Evolutionary conservation across 352 stramenopile species (phyloP).

Genomic region (Peronosclerospora sorghi): DNA sequence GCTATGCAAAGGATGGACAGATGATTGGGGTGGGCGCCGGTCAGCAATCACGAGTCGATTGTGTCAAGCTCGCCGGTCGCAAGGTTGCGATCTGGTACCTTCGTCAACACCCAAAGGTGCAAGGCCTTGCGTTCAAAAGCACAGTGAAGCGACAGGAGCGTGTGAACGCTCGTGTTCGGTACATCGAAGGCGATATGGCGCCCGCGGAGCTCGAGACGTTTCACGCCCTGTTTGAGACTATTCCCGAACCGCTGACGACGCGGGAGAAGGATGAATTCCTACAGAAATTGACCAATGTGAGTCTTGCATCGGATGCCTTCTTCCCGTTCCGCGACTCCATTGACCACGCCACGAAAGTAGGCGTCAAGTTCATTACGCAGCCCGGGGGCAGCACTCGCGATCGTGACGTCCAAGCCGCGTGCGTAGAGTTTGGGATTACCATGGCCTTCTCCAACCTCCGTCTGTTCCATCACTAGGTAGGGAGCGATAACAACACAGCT

Average conservation of each 20-base stretch:
- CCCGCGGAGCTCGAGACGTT: constrained; percentile 91
- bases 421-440: constrained; percentile 97
- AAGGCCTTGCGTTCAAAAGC: constrained; percentile 93
- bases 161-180: constrained; percentile 98
- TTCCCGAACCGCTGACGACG: constrained; percentile 89
- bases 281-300: constrained; percentile 79
- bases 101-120: constrained; percentile 95
- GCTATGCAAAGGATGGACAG: constrained; percentile 98
- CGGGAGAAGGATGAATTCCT: constrained; percentile 95
- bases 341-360: constrained; percentile 92
- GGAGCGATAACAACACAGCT: constrained; percentile 5
- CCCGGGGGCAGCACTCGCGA: constrained; percentile 82
- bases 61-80: constrained; percentile 96
- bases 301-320: constrained; percentile 98
- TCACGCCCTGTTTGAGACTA: constrained; percentile 90
- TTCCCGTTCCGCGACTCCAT: constrained; percentile 99
- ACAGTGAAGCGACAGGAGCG: constrained; percentile 97
- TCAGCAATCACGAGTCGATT: constrained; percentile 98
- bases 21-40: constrained; percentile 99
- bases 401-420: constrained; percentile 89
- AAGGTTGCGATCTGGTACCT: constrained; percentile 98
- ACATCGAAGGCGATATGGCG: constrained; percentile 99
- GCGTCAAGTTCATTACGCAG: constrained; percentile 97
- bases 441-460: constrained; percentile 98
- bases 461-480: constrained; percentile 98